Conservation (phyloP, 2,329 filamentous ascomycete species). For the Paramyrothecium sp. region DNA sequence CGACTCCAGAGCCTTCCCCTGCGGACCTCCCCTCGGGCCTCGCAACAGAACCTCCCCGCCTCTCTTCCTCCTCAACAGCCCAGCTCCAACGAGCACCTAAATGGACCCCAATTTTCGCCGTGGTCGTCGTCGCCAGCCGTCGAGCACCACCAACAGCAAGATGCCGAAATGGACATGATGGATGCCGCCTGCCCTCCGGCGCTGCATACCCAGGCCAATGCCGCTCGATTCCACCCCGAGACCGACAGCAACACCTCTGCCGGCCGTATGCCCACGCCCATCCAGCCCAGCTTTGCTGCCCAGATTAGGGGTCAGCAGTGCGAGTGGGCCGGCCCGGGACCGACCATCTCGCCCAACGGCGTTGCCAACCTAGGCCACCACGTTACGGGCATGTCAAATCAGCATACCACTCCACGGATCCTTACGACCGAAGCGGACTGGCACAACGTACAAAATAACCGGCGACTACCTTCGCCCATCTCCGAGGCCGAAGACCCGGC, state of each 20-base stretch:
- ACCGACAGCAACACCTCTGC: constrained; percentile 21
- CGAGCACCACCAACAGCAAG: constrained; percentile 13
- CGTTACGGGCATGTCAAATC: constrained; percentile 35
- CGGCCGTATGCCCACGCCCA: constrained; percentile 57
- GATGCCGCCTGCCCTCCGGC: constrained; percentile 30
- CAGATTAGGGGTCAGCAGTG: constrained; percentile 54
- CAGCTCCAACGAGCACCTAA: constrained; percentile 34
- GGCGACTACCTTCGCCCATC: constrained; percentile 58
- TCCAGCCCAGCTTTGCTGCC: constrained; percentile 56
- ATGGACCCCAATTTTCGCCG: constrained; percentile 27
- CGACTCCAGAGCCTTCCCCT: constrained; percentile 52
- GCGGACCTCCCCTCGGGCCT: constrained; percentile 39
- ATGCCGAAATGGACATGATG: constrained; percentile 52
- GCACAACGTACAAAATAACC: constrained; percentile 51
- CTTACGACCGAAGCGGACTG: constrained; percentile 46
- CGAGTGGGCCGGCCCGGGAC: constrained; percentile 33
- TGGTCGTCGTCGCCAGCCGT: constrained; percentile 25
- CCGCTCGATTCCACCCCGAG: constrained; percentile 11
- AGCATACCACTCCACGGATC: constrained; percentile 47
- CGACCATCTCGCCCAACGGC: constrained; percentile 29
- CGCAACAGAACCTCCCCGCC: constrained; percentile 25
- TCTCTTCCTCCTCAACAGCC: constrained; percentile 37
- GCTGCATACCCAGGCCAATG: constrained; percentile 5
- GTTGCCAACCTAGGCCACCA: constrained; percentile 37
- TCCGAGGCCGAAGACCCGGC: constrained; percentile 53